Evolutionary conservation across 805 yeast species (phyloP), one percentile per base, ranked within the genome.

Genomic region (Jamesozyma piceae): DNA sequence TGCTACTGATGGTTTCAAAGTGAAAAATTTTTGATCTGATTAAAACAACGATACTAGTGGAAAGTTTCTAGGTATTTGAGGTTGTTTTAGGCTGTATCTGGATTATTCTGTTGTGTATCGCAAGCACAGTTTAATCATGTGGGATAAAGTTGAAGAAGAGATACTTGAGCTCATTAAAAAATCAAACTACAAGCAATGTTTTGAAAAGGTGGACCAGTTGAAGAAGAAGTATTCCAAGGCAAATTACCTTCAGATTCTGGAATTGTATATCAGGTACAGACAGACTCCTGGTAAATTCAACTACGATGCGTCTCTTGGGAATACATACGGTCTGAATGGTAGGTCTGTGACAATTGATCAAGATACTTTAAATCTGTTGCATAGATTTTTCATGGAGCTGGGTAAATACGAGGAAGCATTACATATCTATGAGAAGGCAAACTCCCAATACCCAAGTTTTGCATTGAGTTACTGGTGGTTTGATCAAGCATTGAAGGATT

Each of bases 401-500:
- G 68, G 66, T 1, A 56, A 51, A 31, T 55, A 55, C 13, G 59
- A 57, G 0, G 77, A 74, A 42, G 71, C 77, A 3, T 51, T 64
- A 17, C 68, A 64, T 38, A 69, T 76, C 0, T 80, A 73, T 53
- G 87, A 80, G 46, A 71, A 66, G 42, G 78, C 80, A 2, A 69
- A 74, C 35, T 73, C 74, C 54, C 76, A 73, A 54, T 78, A 75
- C 49, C 79, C 82, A 3, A 67, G 71, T 4, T 62, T 68, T 35
- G 67, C 66, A 9, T 56, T 75, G 27, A 61, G 75, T 5, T 60
- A 67, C 35, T 66, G 65, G 28, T 84, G 90, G 88, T 78, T 79
- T 54, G 68, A 68, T 32, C 62, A 69, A 33, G 66, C 80, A 24
- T 53, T 80, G 24, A 68, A 67, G 5, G 62, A 62, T 31, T 66